phyloP scores from a whole-genome alignment of 257 asterid genomes.

The Verbascum thapsus region DNA sequence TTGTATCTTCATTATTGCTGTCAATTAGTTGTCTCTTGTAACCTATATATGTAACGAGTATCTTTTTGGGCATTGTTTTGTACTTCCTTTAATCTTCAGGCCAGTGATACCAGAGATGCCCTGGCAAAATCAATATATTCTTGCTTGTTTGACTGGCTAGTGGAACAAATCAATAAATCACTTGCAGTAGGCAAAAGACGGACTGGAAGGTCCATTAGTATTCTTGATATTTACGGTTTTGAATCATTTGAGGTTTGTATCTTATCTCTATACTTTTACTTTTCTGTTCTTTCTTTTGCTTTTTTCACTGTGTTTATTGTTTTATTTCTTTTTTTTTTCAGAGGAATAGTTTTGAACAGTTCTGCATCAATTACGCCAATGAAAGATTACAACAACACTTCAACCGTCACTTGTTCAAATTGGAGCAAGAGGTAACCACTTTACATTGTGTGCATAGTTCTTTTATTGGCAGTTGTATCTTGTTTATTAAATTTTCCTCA shows the following conservation, averaged over 20 bases:
- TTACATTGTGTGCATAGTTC: slow-evolving; percentile 16
- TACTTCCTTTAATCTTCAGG: slow-evolving; percentile 53
- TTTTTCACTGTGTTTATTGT: slow-evolving; percentile 11
- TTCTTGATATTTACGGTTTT: slow-evolving; percentile 97
- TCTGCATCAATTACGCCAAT: slow-evolving; percentile 95
- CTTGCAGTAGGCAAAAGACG: slow-evolving; percentile 91
- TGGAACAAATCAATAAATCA: slow-evolving; percentile 92
- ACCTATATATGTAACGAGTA: slow-evolving; percentile 15
- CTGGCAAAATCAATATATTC: slow-evolving; percentile 93
- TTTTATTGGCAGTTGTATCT: slow-evolving; percentile 4
- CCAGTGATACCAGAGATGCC: slow-evolving; percentile 89
- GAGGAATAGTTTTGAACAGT: slow-evolving; percentile 99
- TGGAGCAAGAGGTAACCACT: slow-evolving; percentile 90
- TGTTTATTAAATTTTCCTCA: not conserved
- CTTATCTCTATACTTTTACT: slow-evolving; percentile 17
- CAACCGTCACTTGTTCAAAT: slow-evolving; percentile 94
- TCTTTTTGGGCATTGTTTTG: slow-evolving; percentile 24
- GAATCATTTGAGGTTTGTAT: slow-evolving; percentile 89
- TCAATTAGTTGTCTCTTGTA: slow-evolving; percentile 15
- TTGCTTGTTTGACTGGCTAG: slow-evolving; percentile 96
- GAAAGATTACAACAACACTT: slow-evolving; percentile 98
- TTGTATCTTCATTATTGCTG: slow-evolving; percentile 22
- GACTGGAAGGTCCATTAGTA: slow-evolving; percentile 96
- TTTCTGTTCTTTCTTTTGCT: slow-evolving; percentile 26
- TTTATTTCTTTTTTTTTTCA: slow-evolving; percentile 34